phyloP scores from a whole-genome alignment of 768 basidiomycete species.

The Pleurotus ostreatus region DNA sequence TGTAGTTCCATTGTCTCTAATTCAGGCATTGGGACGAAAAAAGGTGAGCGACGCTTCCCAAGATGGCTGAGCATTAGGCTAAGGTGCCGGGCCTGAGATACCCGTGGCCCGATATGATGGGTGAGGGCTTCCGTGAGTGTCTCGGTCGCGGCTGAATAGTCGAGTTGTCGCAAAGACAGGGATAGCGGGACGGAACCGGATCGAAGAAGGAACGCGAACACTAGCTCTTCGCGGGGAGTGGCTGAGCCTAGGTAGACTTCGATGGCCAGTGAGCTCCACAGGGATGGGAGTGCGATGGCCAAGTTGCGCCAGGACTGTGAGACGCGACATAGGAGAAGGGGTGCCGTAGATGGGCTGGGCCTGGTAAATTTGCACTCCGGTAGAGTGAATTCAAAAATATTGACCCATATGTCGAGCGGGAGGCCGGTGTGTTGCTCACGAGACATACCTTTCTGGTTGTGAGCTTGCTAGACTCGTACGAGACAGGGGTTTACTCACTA shows the following conservation, averaged over 20 bases:
- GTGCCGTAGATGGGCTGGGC: slow-evolving; percentile 17
- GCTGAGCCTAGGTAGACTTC: slow-evolving; percentile 24
- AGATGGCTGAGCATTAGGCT: slow-evolving; percentile 12
- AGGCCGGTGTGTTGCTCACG: slow-evolving; percentile 2
- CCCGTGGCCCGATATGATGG: background rate
- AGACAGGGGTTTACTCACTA: too few species aligned
- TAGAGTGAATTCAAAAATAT: slow-evolving; percentile 26
- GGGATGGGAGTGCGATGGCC: slow-evolving; percentile 29
- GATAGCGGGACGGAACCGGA: slow-evolving; percentile 28
- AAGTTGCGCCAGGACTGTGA: slow-evolving; percentile 38
- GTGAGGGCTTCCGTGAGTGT: background rate
- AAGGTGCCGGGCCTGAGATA: background rate
- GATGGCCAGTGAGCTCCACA: slow-evolving; percentile 37
- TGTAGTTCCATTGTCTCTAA: too few species aligned
- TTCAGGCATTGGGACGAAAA: too few species aligned
- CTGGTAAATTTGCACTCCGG: slow-evolving; percentile 11
- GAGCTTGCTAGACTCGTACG: too few species aligned
- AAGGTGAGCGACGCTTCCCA: slow-evolving; percentile 5
- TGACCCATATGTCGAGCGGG: slow-evolving; percentile 26
- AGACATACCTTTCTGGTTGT: too few species aligned
- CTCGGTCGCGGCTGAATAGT: slow-evolving; percentile 26
- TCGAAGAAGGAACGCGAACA: slow-evolving; percentile 27
- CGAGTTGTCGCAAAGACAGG: slow-evolving; percentile 27
- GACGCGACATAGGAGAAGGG: slow-evolving; percentile 35
- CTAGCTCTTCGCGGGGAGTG: slow-evolving; percentile 23